These are phyloP conservation scores for Sinapis alba DNA, from an alignment of 441 rosid species.

Conservation along the genomic window DNA sequence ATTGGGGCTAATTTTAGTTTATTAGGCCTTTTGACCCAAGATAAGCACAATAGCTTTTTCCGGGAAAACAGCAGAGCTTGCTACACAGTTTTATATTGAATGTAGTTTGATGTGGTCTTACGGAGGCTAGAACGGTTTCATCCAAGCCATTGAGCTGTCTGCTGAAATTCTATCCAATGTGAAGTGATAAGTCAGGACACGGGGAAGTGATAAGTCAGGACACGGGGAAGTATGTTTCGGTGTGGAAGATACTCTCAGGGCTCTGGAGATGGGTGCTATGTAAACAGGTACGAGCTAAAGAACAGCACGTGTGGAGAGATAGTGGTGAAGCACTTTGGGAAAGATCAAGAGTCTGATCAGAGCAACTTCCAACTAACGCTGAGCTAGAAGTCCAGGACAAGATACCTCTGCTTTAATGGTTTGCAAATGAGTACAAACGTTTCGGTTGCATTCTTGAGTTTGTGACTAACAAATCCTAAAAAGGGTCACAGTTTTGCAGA, in stretches of 20 bases:
- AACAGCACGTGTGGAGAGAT: conserved; percentile 49
- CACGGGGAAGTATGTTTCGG: conserved; percentile 79
- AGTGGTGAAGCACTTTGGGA: conserved; percentile 52
- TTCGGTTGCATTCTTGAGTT: conserved; percentile 65
- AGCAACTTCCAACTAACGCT: conserved; percentile 54
- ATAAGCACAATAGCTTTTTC: no score
- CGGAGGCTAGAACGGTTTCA: conserved; percentile 86
- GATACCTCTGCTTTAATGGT: conserved; percentile 60
- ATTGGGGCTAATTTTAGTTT: no score
- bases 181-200: conserved; percentile 83
- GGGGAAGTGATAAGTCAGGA: conserved; percentile 83
- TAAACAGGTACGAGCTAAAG: conserved; percentile 53
- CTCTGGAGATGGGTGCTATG: conserved; percentile 76
- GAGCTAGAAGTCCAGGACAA: conserved; percentile 66
- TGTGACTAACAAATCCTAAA: conserved; percentile 66
- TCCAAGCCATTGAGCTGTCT: conserved; percentile 79
- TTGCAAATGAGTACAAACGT: conserved; percentile 64
- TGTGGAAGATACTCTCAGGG: conserved; percentile 72
- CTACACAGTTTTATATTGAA: conserved; percentile 83
- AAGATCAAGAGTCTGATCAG: conserved; percentile 59
- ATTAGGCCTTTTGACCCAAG: no score
- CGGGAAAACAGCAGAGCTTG: conserved; percentile 88
- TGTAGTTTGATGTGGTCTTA: conserved; percentile 83
- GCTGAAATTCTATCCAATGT: conserved; percentile 82
- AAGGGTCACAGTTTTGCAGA: conserved; percentile 68